Evolutionary conservation across 139 green algal species (phyloP).

Genomic region (Chara braunii): DNA sequence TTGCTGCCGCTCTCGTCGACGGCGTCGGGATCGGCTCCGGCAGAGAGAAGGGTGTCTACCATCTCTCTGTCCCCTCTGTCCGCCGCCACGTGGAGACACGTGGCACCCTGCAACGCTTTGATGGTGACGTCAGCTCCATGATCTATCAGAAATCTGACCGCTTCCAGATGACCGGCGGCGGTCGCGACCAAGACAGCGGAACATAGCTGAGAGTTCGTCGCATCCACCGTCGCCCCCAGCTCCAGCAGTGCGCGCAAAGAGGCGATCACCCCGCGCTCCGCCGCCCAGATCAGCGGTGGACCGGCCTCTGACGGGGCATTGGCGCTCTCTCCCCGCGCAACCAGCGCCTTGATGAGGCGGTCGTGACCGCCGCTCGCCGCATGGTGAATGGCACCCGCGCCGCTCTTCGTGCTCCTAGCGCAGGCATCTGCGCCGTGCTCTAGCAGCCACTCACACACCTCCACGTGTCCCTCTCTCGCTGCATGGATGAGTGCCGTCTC

Average conservation of each 20-base stretch:
- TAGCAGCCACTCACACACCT: slow-evolving; percentile 15
- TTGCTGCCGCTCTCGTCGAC: slow-evolving; percentile 14
- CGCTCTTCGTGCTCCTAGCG: not conserved
- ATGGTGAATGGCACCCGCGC: slow-evolving; percentile 27
- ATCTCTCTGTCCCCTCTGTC: slow-evolving; percentile 4
- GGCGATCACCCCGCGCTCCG: slow-evolving; percentile 8
- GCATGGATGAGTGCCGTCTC: slow-evolving; percentile 45
- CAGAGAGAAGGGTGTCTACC: slow-evolving; percentile 15
- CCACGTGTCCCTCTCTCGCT: slow-evolving; percentile 28
- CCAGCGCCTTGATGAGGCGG: no score
- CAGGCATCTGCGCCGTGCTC: slow-evolving; percentile 2
- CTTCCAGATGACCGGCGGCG: slow-evolving; percentile 7
- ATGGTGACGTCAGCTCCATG: slow-evolving; percentile 4
- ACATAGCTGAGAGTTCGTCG: slow-evolving; percentile 6
- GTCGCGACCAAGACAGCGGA: slow-evolving; percentile 13
- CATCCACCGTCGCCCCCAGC: slow-evolving; percentile 5
- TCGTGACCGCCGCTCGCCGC: slow-evolving; percentile 22
- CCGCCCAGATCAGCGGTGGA: slow-evolving; percentile 30
- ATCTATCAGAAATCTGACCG: slow-evolving; percentile 3
- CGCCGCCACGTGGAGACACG: slow-evolving; percentile 12
- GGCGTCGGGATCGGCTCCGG: slow-evolving; percentile 18
- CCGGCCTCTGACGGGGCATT: slow-evolving; percentile 24
- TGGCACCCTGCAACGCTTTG: no score
- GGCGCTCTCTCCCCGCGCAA: no score
- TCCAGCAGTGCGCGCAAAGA: slow-evolving; percentile 4